phyloP scores from a whole-genome alignment of 2,329 filamentous ascomycete genomes.

The Verticillium longisporum region DNA sequence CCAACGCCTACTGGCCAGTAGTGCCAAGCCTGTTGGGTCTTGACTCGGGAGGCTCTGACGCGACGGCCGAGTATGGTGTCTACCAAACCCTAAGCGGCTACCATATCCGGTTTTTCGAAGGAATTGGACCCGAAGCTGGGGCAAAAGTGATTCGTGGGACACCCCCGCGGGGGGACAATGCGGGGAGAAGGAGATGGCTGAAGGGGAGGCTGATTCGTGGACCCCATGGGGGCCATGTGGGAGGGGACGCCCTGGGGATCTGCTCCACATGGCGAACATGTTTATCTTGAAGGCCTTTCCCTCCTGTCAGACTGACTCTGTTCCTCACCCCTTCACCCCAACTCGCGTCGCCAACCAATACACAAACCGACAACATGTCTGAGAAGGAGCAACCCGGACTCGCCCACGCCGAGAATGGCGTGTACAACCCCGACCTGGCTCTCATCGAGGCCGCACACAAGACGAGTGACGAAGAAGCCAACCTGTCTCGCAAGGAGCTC shows the following conservation, averaged over 20 bases:
- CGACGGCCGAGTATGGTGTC: background rate
- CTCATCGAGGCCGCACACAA: slow-evolving; percentile 25
- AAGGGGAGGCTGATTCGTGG: background rate
- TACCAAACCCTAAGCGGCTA: background rate
- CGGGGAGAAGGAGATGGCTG: background rate
- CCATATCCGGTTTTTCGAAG: background rate
- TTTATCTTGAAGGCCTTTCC: background rate
- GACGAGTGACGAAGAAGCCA: slow-evolving; percentile 19
- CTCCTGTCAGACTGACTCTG: too few species aligned
- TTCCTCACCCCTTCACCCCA: background rate
- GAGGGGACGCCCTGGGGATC: background rate
- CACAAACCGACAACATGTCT: background rate
- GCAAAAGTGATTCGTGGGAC: background rate
- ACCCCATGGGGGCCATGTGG: background rate
- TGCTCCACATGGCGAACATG: background rate
- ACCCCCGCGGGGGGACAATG: background rate
- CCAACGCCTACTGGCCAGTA: background rate
- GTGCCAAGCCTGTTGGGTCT: background rate
- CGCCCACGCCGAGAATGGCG: slow-evolving; percentile 15
- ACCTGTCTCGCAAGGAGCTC: slow-evolving; percentile 22
- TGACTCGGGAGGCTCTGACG: background rate
- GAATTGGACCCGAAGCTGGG: background rate
- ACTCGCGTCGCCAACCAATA: background rate
- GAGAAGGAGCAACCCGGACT: slow-evolving; percentile 3
- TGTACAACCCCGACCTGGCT: slow-evolving; percentile 16